Percentiles rank a stretch among this genome's conserved stretches.
Evolutionary conservation across 306 rosid species (phyloP).

Genomic region (Vigna unguiculata): DNA sequence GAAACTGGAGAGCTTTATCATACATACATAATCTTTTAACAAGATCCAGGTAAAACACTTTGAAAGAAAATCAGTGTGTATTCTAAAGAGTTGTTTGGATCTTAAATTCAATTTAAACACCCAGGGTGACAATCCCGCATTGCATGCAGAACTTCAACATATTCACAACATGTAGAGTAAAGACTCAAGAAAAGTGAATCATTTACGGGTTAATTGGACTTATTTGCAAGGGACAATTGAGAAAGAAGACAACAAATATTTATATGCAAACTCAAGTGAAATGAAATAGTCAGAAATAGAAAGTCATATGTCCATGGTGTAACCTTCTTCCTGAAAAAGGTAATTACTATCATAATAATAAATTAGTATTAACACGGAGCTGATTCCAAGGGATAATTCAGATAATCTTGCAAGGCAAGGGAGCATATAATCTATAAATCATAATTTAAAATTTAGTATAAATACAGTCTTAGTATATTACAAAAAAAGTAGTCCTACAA

Average conservation of each 20-base stretch:
- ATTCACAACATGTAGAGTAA: slow-evolving; percentile 4
- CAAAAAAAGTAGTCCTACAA: slow-evolving; percentile 13
- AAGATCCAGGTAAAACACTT: slow-evolving; percentile 5
- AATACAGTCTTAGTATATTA: slow-evolving; percentile 13
- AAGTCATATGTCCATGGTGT: slow-evolving; percentile 18
- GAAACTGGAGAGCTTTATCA: background rate
- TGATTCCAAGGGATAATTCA: background rate
- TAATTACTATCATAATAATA: background rate
- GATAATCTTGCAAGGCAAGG: slow-evolving; percentile 7
- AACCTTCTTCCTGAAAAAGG: background rate
- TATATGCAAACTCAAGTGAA: background rate
- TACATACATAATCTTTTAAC: background rate
- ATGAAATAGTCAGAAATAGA: background rate
- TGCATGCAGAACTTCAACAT: background rate
- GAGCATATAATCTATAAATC: slow-evolving; percentile 12
- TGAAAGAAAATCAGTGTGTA: background rate
- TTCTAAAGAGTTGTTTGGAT: slow-evolving; percentile 19
- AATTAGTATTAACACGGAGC: background rate
- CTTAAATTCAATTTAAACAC: slow-evolving; percentile 16
- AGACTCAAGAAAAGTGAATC: background rate
- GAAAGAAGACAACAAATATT: background rate
- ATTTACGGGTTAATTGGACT: background rate
- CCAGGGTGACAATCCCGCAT: background rate
- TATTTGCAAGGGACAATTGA: background rate
- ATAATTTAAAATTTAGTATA: slow-evolving; percentile 4